Evolutionary conservation across 2,329 filamentous ascomycete genomes (phyloP).

Genomic region (Diaporthe velutina): DNA sequence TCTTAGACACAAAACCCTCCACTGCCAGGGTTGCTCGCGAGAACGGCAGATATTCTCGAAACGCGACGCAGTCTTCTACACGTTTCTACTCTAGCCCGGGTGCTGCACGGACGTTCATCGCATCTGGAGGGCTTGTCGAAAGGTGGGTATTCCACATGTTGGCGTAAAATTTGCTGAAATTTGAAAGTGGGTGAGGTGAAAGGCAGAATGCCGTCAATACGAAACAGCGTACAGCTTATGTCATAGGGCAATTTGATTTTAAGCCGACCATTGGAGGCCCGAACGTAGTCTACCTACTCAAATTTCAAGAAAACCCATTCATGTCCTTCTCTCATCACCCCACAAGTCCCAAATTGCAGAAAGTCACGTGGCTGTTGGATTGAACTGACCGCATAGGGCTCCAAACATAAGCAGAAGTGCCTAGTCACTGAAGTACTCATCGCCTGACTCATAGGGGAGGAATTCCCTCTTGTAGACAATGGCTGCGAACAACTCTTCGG

Average conservation of each 20-base stretch:
- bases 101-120: not conserved
- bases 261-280: not conserved
- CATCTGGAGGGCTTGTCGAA: not conserved
- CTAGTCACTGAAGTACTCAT: constrained; percentile 10
- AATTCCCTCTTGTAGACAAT: not conserved
- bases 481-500: not conserved
- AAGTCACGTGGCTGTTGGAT: not conserved
- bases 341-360: no score
- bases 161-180: not conserved
- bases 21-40: not conserved
- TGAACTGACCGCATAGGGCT: not conserved
- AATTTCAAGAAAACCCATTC: not conserved
- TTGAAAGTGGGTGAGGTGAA: not conserved
- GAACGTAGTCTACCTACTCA: not conserved
- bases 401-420: not conserved
- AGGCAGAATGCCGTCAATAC: not conserved
- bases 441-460: not conserved
- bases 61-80: not conserved
- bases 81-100: not conserved
- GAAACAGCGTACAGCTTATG: not conserved
- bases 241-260: not conserved
- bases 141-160: no score
- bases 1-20: not conserved
- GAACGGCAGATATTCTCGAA: not conserved
- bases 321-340: no score